Conservation (phyloP, 768 basidiomycete species). For the Krasilnikovozyma curviuscula region DNA sequence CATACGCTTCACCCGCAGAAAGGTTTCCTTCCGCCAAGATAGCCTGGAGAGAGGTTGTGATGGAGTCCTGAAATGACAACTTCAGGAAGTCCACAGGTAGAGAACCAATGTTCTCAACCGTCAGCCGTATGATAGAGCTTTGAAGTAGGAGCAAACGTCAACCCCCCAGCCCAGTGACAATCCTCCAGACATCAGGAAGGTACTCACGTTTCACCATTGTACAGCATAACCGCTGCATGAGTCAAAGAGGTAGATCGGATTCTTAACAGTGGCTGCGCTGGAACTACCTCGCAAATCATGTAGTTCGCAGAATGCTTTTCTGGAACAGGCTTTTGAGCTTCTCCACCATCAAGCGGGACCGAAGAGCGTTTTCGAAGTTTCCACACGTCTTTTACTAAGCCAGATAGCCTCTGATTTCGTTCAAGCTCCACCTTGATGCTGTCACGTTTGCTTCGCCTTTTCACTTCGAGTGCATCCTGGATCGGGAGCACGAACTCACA, state of each 20-base stretch:
- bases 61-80: slow-evolving; percentile 78
- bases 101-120: slow-evolving; percentile 71
- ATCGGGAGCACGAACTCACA: slow-evolving; percentile 61
- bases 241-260: slow-evolving; percentile 75
- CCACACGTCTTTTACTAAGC: slow-evolving; percentile 52
- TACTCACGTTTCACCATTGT: slow-evolving; percentile 73
- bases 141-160: slow-evolving; percentile 3
- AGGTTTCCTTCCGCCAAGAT: slow-evolving; percentile 54
- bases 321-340: too few relatives aligned
- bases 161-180: slow-evolving; percentile 1
- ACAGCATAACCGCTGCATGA: slow-evolving; percentile 85
- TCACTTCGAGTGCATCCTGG: slow-evolving; percentile 50
- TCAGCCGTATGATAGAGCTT: slow-evolving; percentile 67
- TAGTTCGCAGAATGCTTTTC: slow-evolving; percentile 29
- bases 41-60: slow-evolving; percentile 53
- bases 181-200: not conserved
- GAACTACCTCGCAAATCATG: slow-evolving; percentile 63
- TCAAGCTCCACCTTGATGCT: slow-evolving; percentile 45
- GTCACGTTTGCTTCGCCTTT: slow-evolving; percentile 29
- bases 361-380: slow-evolving; percentile 17
- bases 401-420: slow-evolving; percentile 49
- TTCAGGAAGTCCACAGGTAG: slow-evolving; percentile 69
- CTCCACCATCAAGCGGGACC: not conserved
- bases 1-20: slow-evolving; percentile 68
- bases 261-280: slow-evolving; percentile 68